Conservation (phyloP, 2,329 filamentous ascomycete species). For the Bipolaris zeicola region DNA sequence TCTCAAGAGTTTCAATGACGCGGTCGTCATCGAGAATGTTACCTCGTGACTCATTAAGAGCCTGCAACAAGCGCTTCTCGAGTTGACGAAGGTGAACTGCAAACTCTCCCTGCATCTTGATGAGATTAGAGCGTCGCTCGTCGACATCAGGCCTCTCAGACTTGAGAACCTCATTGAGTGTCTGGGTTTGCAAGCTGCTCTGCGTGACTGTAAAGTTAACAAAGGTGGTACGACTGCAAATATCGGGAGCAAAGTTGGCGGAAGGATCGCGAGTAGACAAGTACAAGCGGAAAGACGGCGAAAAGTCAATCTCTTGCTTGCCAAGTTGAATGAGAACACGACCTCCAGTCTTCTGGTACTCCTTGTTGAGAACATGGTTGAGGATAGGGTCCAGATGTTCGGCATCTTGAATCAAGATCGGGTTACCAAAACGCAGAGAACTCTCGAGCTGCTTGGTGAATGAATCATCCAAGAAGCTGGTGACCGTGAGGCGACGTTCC, state of each 20-base stretch:
- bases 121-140: slow-evolving; percentile 92
- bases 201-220: slow-evolving; percentile 99
- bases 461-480: slow-evolving; percentile 95
- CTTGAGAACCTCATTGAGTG: slow-evolving; percentile 95
- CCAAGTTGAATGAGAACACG: slow-evolving; percentile 98
- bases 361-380: slow-evolving; percentile 98
- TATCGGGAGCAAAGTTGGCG: slow-evolving; percentile 91
- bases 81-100: slow-evolving; percentile 96
- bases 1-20: slow-evolving; percentile 97
- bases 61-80: slow-evolving; percentile 91
- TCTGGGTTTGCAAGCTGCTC: slow-evolving; percentile 97
- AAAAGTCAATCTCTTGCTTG: slow-evolving; percentile 99
- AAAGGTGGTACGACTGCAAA: slow-evolving; percentile 97
- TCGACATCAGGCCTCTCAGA: slow-evolving; percentile 97
- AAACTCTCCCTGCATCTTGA: slow-evolving; percentile 99
- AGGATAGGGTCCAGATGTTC: slow-evolving; percentile 96
- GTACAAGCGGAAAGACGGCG: slow-evolving; percentile 92
- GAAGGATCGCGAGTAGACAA: slow-evolving; percentile 95
- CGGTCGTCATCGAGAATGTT: slow-evolving; percentile 99
- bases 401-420: slow-evolving; percentile 97
- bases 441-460: slow-evolving; percentile 99
- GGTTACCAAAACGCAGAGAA: slow-evolving; percentile 95
- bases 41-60: slow-evolving; percentile 94
- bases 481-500: slow-evolving; percentile 90
- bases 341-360: slow-evolving; percentile 97